Base-by-base conservation (phyloP, 352 stramenopile species). In the Phytophthora chlamydospora region DNA sequence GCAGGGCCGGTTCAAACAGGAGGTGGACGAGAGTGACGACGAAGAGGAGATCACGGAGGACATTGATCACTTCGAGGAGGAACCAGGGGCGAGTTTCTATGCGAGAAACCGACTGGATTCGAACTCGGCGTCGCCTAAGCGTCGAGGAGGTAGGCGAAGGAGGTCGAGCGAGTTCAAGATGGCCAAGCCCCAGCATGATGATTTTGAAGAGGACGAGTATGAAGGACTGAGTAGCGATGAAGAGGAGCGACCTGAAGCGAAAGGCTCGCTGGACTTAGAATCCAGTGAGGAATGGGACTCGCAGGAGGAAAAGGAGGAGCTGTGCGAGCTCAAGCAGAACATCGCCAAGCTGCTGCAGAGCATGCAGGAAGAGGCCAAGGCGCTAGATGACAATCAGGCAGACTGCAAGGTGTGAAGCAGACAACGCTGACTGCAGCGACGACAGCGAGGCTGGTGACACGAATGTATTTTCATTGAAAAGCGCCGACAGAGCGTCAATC, bases 21-120 rank as follows among this genome's bases (percentile, higher is more conserved):
- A 35, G 13, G 8, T 70, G 33, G 66, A 64, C 6, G 60, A 73
- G 12, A 68, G 78, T 17, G 74, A 75, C 3, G 62, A 73, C 2
- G 68, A 75, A 14, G 76, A 85, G 32, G 80, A 92, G 58, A 89
- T 92, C 49, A 71, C 66, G 2, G 83, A 92, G 64, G 83, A 90
- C 48, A 80, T 90, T 24, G 71, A 77, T 10, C 68, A 89, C 32
- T 59, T 76, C 11, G 68, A 84, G 32, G 69, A 85, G 14, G 55
- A 68, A 32, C 19, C 42, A 21, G 9, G 8, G 8, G 35, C 4
- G 11, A 68, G 8, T 21, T 54, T 45, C 44, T 54, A 50, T 17
- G 16, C 16, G 0, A 50, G 31, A 35, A 48, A 54, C 27, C 56
- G 33, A 14, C 21, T 55, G 44, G 39, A 60, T 17, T 71, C 45